These are phyloP conservation scores for Elaeagnus macrophylla DNA, from an alignment of 306 rosid genomes.

Conservation along the genomic window DNA sequence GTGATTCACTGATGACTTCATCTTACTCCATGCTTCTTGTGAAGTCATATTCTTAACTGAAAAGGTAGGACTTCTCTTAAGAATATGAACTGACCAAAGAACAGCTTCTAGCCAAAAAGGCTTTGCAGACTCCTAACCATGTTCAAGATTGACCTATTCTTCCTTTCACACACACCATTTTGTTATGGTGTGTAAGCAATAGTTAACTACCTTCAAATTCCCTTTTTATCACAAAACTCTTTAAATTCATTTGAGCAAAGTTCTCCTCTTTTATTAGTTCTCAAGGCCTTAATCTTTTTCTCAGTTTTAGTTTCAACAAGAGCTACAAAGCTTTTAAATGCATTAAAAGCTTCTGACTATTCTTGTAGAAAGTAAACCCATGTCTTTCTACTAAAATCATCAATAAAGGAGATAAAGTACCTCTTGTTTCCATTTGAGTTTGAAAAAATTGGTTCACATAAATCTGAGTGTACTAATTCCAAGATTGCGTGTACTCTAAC, in stretches of 20 bases:
- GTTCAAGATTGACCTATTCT: not conserved
- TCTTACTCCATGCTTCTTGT: not conserved
- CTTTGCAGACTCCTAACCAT: not conserved
- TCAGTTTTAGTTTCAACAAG: too few relatives aligned
- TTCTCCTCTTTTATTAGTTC: not conserved
- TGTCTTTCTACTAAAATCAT: too few relatives aligned
- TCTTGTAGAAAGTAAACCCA: too few relatives aligned
- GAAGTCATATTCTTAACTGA: not conserved
- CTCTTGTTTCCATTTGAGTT: too few relatives aligned
- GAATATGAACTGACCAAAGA: not conserved
- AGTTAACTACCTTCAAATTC: not conserved
- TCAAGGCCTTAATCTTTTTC: not conserved
- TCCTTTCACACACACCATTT: not conserved
- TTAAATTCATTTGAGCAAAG: not conserved
- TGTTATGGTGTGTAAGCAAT: not conserved
- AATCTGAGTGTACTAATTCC: too few relatives aligned
- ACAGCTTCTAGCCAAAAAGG: not conserved
- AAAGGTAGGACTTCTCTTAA: not conserved
- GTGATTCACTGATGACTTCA: not conserved
- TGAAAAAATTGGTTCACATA: too few relatives aligned
- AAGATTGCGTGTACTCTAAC: too few relatives aligned
- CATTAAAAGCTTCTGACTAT: too few relatives aligned
- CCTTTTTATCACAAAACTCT: not conserved
- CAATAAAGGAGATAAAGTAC: too few relatives aligned
- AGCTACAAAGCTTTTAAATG: too few relatives aligned